Evolutionary conservation across 805 yeast genomes (phyloP).

Genomic region (Myxozyma melibiosi): DNA sequence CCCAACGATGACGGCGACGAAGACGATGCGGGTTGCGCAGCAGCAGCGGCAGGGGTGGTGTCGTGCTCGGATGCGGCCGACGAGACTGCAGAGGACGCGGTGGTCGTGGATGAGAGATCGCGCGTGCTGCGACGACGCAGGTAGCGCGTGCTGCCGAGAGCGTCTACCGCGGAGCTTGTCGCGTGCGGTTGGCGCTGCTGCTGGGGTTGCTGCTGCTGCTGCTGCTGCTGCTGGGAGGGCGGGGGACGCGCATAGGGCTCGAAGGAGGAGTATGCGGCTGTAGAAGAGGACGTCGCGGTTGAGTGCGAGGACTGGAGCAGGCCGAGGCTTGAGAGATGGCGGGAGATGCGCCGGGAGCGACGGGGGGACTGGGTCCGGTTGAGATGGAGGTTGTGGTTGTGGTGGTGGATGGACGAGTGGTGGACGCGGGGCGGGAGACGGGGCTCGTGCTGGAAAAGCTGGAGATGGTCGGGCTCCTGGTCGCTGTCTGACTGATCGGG

Average conservation of each 20-base stretch:
- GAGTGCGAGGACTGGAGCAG: slow-evolving; percentile 1
- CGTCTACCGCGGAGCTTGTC: slow-evolving; percentile 1
- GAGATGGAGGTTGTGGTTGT: background rate
- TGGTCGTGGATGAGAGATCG: no score
- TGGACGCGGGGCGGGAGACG: no score
- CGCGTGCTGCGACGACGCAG: slow-evolving; percentile 4
- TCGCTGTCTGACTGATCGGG: no score
- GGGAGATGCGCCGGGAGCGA: slow-evolving; percentile 14
- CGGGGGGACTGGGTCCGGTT: background rate
- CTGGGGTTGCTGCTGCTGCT: background rate
- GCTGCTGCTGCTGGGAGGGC: background rate
- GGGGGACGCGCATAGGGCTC: background rate
- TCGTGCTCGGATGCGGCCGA: no score
- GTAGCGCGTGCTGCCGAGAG: no score
- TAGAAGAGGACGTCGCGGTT: background rate
- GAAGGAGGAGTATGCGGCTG: slow-evolving; percentile 6
- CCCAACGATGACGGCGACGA: background rate
- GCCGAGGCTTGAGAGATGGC: slow-evolving; percentile 20
- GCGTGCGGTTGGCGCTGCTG: background rate
- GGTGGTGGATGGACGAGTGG: background rate
- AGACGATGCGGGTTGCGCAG: background rate
- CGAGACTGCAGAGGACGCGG: no score
- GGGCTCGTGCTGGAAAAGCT: no score
- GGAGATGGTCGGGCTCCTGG: no score
- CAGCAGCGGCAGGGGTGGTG: no score